Conservation (phyloP, 2,329 filamentous ascomycete genomes). For the Claviceps digitariae region DNA sequence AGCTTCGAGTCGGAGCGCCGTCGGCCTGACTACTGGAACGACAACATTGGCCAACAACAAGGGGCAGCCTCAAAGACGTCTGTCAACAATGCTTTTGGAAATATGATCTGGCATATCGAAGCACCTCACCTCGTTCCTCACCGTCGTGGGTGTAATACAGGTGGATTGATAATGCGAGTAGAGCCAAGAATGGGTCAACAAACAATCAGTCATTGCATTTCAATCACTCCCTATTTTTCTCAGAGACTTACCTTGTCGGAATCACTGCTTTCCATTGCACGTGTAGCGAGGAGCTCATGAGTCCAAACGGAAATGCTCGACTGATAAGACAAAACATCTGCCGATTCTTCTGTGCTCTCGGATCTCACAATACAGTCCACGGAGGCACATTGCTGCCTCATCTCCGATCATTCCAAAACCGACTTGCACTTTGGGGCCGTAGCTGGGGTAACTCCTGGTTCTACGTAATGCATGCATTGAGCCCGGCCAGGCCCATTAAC, state of each 20-base stretch:
- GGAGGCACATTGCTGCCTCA: neutral
- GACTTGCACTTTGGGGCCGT: conserved; percentile 26
- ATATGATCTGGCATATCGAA: neutral
- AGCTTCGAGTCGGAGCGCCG: conserved; percentile 59
- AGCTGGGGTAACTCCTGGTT: conserved; percentile 9
- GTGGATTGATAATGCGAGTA: conserved; percentile 15
- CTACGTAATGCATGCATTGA: conserved; percentile 33
- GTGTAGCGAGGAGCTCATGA: conserved; percentile 25
- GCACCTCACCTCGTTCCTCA: neutral
- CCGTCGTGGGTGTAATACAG: neutral
- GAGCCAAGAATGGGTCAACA: conserved; percentile 33
- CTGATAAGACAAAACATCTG: conserved; percentile 20
- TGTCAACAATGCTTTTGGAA: conserved; percentile 9
- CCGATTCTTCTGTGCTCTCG: conserved; percentile 27
- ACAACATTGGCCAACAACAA: conserved; percentile 35
- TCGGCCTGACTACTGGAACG: conserved; percentile 56
- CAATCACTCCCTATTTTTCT: conserved; percentile 10
- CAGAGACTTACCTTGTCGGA: conserved; percentile 29
- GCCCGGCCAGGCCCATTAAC: conserved; percentile 46
- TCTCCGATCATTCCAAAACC: conserved; percentile 9
- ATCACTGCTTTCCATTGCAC: conserved; percentile 20
- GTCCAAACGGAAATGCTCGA: conserved; percentile 32
- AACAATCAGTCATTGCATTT: conserved; percentile 32
- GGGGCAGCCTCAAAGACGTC: conserved; percentile 24
- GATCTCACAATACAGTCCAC: conserved; percentile 21